Percentiles rank a stretch among this genome's conserved stretches.
phyloP scores from a whole-genome alignment of 2,329 filamentous ascomycete genomes.

The Fusarium luffae region DNA sequence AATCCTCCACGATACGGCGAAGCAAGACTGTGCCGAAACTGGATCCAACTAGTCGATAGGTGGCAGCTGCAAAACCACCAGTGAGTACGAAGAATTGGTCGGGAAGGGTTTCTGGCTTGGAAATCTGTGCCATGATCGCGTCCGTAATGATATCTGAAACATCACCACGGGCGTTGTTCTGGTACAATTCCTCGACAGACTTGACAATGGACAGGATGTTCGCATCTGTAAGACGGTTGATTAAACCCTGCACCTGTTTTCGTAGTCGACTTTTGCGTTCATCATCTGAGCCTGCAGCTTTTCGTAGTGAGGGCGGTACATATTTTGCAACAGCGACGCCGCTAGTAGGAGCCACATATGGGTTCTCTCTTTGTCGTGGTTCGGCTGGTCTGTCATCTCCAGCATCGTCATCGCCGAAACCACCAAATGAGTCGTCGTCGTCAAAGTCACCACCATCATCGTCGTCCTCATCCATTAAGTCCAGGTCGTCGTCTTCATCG shows the following conservation, averaged over 20 bases:
- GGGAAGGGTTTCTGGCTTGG: conserved; percentile 79
- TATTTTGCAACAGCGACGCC: conserved; percentile 74
- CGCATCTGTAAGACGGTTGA: conserved; percentile 93
- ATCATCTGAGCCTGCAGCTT: conserved; percentile 68
- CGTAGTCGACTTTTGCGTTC: conserved; percentile 76
- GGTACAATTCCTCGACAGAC: conserved; percentile 86
- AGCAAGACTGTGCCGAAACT: conserved; percentile 91
- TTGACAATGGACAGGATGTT: conserved; percentile 86
- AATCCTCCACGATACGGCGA: conserved; percentile 79
- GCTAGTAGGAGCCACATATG: conserved; percentile 79
- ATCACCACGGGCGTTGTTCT: conserved; percentile 84
- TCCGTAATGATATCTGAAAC: conserved; percentile 85
- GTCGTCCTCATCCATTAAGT: conserved; percentile 39
- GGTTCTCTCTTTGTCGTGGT: conserved; percentile 78
- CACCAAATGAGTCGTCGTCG: conserved; percentile 53
- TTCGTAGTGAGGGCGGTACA: conserved; percentile 85
- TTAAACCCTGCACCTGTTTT: conserved; percentile 84
- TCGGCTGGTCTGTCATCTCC: conserved; percentile 49
- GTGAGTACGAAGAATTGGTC: conserved; percentile 93
- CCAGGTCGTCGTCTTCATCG: conserved; percentile 42
- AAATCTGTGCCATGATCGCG: conserved; percentile 80
- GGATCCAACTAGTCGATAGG: conserved; percentile 87
- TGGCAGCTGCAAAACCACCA: conserved; percentile 86
- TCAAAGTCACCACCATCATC: conserved; percentile 48
- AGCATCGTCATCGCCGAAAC: conserved; percentile 53